Evolutionary conservation across 805 yeast genomes (phyloP).

Genomic region (Pichia nakasei): DNA sequence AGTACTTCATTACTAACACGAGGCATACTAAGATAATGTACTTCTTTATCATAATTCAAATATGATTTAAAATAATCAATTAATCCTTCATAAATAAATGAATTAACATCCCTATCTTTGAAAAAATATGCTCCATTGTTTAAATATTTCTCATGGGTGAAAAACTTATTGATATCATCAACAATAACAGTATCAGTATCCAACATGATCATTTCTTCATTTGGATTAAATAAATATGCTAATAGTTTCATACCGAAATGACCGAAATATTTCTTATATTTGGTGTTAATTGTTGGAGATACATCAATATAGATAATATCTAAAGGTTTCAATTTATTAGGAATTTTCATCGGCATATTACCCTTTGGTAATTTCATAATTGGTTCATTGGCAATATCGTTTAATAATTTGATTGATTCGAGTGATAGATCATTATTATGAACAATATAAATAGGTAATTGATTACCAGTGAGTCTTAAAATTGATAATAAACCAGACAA

Average conservation of each 20-base stretch:
- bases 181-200: slow-evolving; percentile 45
- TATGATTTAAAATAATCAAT: slow-evolving; percentile 37
- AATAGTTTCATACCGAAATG: slow-evolving; percentile 39
- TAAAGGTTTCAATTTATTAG: slow-evolving; percentile 19
- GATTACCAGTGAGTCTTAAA: slow-evolving; percentile 40
- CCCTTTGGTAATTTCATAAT: slow-evolving; percentile 22
- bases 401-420: slow-evolving; percentile 26
- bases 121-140: slow-evolving; percentile 37
- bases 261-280: slow-evolving; percentile 19
- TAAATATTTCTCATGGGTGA: slow-evolving; percentile 28
- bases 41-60: slow-evolving; percentile 37
- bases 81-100: slow-evolving; percentile 31
- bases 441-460: slow-evolving; percentile 40
- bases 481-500: slow-evolving; percentile 39
- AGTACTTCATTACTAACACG: slow-evolving; percentile 30
- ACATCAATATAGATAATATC: slow-evolving; percentile 28
- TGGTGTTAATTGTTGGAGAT: slow-evolving; percentile 19
- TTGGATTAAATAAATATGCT: slow-evolving; percentile 49
- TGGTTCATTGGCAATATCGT: slow-evolving; percentile 29
- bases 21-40: slow-evolving; percentile 28
- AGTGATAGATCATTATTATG: slow-evolving; percentile 31
- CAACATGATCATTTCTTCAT: slow-evolving; percentile 44
- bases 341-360: slow-evolving; percentile 13
- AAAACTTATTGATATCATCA: slow-evolving; percentile 29
- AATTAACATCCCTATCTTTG: slow-evolving; percentile 38